Evolutionary conservation across 73 alveolate species (phyloP), one percentile per base, ranked within the genome.

Genomic region (Durusdinium trenchii): DNA sequence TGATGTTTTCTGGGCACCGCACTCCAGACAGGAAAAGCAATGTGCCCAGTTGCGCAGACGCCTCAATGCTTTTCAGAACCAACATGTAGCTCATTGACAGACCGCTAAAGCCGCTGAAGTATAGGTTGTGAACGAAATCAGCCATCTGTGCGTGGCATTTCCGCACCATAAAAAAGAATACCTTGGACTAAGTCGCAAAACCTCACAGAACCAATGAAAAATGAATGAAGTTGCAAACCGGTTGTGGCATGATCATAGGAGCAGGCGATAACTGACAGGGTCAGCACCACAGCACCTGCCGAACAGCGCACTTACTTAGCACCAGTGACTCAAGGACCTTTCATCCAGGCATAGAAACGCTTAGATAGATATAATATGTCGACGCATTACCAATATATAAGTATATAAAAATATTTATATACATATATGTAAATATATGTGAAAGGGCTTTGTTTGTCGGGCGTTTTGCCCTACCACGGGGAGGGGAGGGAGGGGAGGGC

Each of bases 71-170:
- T 47, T 47, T 32, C 40, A 81, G 36, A 45, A 67, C 1, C 81
- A 67, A 67, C 0, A 26, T 32, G 36, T 67, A 32, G 46, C 43
- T 5, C 5, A 6, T 26, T 26, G 36, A 10, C 46, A 6, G 7
- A 5, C 26, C 50, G 12, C 28, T 18, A 45, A 42, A 40, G 42
- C 23, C 57, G 20, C 9, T 16, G 6, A 46, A 46, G 91, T 30
- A 20, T 43, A 46, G 69, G 9, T 23, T 6, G 0, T 45, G 43
- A 3, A 42, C 96, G 30, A 89, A 89, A 52, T 89, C 96, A 45
- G 96, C 81, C 96, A 89, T 89, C 78, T 89, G 96, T n/a, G 84
- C 69, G 30, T 89, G 96, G 96, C 96, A 89, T 52, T 64, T 89
- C 46, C 96, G 84, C 52, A 89, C 96, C 73, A 67, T 51, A 50